Evolutionary conservation across 2,329 filamentous ascomycete species (phyloP), one percentile per base, ranked within the genome.

Genomic region (Fusarium hainanense): DNA sequence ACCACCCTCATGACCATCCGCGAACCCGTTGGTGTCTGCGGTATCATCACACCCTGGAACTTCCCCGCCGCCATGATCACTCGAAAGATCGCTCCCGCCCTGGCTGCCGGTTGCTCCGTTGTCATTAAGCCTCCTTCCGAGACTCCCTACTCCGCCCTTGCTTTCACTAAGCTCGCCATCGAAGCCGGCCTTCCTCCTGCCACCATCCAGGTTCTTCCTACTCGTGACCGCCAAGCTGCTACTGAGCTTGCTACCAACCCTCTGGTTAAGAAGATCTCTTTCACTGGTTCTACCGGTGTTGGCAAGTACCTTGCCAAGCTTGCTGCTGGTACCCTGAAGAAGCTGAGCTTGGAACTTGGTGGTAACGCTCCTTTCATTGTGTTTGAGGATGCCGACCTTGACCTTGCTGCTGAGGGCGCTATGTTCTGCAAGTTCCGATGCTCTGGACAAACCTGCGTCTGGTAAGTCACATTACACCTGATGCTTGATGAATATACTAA

Each of bases 101-200:
- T 93, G 40, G 91, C 91, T n/a, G 91, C 91, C 27, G 91, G 91
- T 41, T 93, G 91, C 79, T 92, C 90, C 3, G 92, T 94, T 87
- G 84, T 94, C 25, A 85, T 88, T 28, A 93, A 93, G 81, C 89
- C 91, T 4, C 90, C 88, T 11, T 90, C 90, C 4, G 90, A 93
- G 79, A 94, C 92, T 4, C 92, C 92, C 1, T 88, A 92, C 76
- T 93, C 91, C 40, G 87, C 90, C 5, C 88, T 93, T 28, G 90
- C 90, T 3, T 82, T 94, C 20, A 90, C 89, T 4, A 87, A 91
- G 74, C 85, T 94, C 30, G 90, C 89, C 1, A 82, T 87, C 59
- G 85, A 90, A 41, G 93, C 93, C 1, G 93, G 93, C 2, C 90
- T 94, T 46, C 92, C 92, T 2, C 62, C 71, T 18, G 70, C 63